phyloP scores from a whole-genome alignment of 2,329 filamentous ascomycete species.

The Neocatenulostroma microsporum region DNA sequence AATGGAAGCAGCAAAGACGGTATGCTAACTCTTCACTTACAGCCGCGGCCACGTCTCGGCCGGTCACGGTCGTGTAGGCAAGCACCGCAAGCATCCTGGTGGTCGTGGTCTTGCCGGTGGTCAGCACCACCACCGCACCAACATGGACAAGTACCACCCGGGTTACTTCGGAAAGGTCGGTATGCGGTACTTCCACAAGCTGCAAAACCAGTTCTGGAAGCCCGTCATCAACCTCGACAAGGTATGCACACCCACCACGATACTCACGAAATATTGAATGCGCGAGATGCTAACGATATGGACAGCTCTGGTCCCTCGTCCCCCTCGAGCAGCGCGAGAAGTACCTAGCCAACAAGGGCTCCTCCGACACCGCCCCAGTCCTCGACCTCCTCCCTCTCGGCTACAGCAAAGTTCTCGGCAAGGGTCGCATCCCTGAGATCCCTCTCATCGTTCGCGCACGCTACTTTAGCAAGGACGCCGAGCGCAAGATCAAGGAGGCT shows the following conservation, averaged over 20 bases:
- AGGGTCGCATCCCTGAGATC: constrained; percentile 89
- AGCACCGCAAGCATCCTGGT: constrained; percentile 88
- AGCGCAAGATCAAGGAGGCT: constrained; percentile 98
- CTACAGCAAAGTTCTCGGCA: constrained; percentile 98
- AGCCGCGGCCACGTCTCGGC: constrained; percentile 96
- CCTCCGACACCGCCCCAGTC: constrained; percentile 92
- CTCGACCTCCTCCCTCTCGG: constrained; percentile 95
- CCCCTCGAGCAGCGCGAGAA: constrained; percentile 86
- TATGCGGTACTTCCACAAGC: constrained; percentile 76
- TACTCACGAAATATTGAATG: background rate
- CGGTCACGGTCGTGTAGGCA: constrained; percentile 97
- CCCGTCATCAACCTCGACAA: constrained; percentile 98
- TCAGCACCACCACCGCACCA: constrained; percentile 97
- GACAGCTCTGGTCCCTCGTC: constrained; percentile 90
- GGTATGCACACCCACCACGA: constrained; percentile 43
- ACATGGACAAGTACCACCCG: constrained; percentile 88
- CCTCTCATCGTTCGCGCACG: constrained; percentile 90
- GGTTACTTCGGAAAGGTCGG: constrained; percentile 92
- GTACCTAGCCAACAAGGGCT: constrained; percentile 77
- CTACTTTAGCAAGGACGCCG: constrained; percentile 91
- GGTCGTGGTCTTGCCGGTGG: constrained; percentile 88
- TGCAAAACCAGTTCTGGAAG: constrained; percentile 95
- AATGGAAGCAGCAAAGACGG: constrained; percentile 1
- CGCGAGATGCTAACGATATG: background rate
- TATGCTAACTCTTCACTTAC: constrained; percentile 21